These are phyloP conservation scores for Eucalyptus sp. DNA, from an alignment of 345 rosid genomes.

Conservation along the genomic window DNA sequence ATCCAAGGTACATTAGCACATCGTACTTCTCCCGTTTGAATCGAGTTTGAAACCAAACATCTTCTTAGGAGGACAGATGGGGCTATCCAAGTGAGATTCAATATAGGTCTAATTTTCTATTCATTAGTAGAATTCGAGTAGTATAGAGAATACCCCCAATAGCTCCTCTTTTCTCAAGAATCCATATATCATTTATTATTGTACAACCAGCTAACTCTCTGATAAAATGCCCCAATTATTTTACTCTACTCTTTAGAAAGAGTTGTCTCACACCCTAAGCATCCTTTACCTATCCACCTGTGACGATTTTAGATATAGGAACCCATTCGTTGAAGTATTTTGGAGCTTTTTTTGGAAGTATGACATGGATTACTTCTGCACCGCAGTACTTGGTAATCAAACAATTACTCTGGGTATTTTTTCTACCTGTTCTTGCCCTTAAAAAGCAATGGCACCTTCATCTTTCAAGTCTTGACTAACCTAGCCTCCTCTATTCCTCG, in stretches of 20 bases:
- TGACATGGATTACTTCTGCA: not conserved
- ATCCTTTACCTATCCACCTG: not conserved
- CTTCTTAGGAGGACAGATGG: not conserved
- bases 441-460: not conserved
- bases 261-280: not conserved
- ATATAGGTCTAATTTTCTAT: not conserved
- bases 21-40: accelerated
- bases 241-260: not conserved
- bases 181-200: not conserved
- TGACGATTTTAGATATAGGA: not conserved
- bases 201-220: not conserved
- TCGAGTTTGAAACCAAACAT: not conserved
- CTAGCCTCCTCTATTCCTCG: not conserved
- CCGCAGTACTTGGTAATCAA: not conserved
- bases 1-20: not conserved
- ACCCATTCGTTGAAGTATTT: not conserved
- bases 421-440: not conserved
- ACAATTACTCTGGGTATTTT: not conserved
- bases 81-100: not conserved
- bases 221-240: not conserved
- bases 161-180: not conserved
- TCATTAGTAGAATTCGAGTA: not conserved
- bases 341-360: not conserved
- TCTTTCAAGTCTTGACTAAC: not conserved
- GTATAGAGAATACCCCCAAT: not conserved